Evolutionary conservation across 495 filamentous ascomycete species (phyloP).

Genomic region (Xanthoparmelia taractica): DNA sequence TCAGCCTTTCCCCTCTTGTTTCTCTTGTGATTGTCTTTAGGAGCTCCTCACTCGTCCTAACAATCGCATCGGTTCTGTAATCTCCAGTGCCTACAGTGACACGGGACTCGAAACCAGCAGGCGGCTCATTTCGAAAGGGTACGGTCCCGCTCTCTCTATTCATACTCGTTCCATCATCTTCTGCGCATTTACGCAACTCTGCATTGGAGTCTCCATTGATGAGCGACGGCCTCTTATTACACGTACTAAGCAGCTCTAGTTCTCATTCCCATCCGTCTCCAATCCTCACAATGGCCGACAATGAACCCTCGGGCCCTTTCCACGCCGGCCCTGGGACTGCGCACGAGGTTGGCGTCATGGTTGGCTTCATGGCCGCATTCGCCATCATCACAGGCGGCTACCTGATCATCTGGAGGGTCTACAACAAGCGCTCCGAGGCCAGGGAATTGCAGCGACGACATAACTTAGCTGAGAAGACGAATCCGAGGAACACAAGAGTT

Average conservation of each 20-base stretch:
- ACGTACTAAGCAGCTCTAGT: not conserved
- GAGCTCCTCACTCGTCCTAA: not conserved
- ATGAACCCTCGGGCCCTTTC: constrained; percentile 7
- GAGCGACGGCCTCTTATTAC: not conserved
- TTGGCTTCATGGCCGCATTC: constrained; percentile 37
- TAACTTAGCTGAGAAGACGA: constrained; percentile 12
- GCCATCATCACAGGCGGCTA: constrained; percentile 36
- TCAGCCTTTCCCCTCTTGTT: not conserved
- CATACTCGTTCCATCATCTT: not conserved
- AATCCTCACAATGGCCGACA: not conserved
- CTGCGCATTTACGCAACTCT: not conserved
- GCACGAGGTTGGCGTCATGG: constrained; percentile 40
- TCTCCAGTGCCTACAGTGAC: not conserved
- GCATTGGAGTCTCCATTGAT: not conserved
- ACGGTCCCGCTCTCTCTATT: not conserved
- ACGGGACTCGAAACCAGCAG: not conserved
- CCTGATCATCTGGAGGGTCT: constrained; percentile 30
- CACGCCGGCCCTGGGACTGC: constrained; percentile 18
- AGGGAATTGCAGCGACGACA: constrained; percentile 22
- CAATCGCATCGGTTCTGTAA: not conserved
- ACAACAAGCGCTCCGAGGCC: constrained; percentile 14
- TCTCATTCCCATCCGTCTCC: not conserved
- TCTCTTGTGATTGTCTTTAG: not conserved
- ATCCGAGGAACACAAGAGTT: constrained; percentile 2
- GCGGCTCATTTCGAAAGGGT: not conserved